Conservation (phyloP, 371 early-diverging fungal genomes). For the Rhizopus delemar region DNA sequence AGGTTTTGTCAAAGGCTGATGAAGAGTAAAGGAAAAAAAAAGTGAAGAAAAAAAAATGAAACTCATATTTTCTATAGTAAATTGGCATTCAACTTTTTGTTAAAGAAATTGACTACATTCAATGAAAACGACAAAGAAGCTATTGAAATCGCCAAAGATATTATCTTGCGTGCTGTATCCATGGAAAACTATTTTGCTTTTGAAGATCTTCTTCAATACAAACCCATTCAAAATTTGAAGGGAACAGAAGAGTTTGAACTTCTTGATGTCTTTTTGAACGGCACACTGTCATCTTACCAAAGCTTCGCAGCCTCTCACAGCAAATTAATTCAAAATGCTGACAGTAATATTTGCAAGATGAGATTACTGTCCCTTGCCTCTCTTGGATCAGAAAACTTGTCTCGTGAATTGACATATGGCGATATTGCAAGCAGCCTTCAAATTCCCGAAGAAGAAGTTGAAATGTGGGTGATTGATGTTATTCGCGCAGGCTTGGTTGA, state of each 20-base stretch:
- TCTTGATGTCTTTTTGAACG: slow-evolving; percentile 75
- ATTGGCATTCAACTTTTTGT: slow-evolving; percentile 62
- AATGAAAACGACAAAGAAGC: slow-evolving; percentile 36
- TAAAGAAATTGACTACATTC: slow-evolving; percentile 68
- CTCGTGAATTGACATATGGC: slow-evolving; percentile 70
- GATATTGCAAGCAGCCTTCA: slow-evolving; percentile 75
- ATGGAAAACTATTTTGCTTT: slow-evolving; percentile 79
- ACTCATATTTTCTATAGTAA: slow-evolving; percentile 31
- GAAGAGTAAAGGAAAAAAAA: slow-evolving; percentile 57
- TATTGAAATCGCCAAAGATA: slow-evolving; percentile 49
- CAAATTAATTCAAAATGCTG: slow-evolving; percentile 57
- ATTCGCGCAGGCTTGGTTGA: slow-evolving; percentile 92
- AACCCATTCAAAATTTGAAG: slow-evolving; percentile 73
- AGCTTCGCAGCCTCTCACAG: slow-evolving; percentile 56
- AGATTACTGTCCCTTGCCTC: slow-evolving; percentile 83
- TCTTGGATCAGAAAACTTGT: slow-evolving; percentile 74
- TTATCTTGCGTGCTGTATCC: slow-evolving; percentile 70
- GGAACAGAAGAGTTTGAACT: slow-evolving; percentile 63
- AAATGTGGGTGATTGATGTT: slow-evolving; percentile 91
- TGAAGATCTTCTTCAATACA: slow-evolving; percentile 74
- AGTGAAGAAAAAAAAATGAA: neutral
- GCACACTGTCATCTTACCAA: slow-evolving; percentile 69
- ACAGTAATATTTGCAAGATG: slow-evolving; percentile 76
- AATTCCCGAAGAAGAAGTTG: slow-evolving; percentile 81
- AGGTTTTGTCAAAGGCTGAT: slow-evolving; percentile 63